Percentiles rank a stretch among this genome's conserved stretches.
Evolutionary conservation across 495 filamentous ascomycete genomes (phyloP).

Genomic region (Penicillium malachiteum): DNA sequence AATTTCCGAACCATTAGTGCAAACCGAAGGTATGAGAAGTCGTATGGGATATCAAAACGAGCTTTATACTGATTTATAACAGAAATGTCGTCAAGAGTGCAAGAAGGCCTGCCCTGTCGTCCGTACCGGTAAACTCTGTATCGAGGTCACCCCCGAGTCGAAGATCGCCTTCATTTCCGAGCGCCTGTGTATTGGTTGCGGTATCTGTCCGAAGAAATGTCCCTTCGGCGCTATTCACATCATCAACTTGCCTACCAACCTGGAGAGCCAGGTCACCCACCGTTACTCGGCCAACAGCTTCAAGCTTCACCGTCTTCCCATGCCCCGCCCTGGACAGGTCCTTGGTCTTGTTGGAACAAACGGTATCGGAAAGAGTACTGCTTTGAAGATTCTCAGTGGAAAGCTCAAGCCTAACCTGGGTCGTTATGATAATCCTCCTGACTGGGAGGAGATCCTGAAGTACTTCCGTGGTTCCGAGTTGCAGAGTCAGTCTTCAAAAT

Average conservation of each 20-base stretch:
- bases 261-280: slow-evolving; percentile 96
- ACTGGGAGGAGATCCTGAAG: slow-evolving; percentile 98
- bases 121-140: slow-evolving; percentile 94
- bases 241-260: slow-evolving; percentile 98
- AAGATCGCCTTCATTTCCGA: slow-evolving; percentile 99
- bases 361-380: slow-evolving; percentile 99
- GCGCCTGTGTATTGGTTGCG: slow-evolving; percentile 91
- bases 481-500: slow-evolving; percentile 65
- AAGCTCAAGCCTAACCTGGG: slow-evolving; percentile 98
- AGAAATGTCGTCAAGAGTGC: slow-evolving; percentile 98
- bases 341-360: slow-evolving; percentile 96
- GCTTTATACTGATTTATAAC: background rate
- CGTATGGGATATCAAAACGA: background rate
- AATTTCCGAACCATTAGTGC: slow-evolving; percentile 57
- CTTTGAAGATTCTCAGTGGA: slow-evolving; percentile 94
- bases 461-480: slow-evolving; percentile 97
- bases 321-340: slow-evolving; percentile 94
- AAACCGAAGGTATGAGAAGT: slow-evolving; percentile 79
- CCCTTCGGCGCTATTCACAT: slow-evolving; percentile 99
- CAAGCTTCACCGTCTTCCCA: slow-evolving; percentile 95
- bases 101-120: slow-evolving; percentile 99
- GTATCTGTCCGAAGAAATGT: slow-evolving; percentile 99
- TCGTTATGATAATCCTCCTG: slow-evolving; percentile 90
- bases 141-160: slow-evolving; percentile 85
- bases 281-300: slow-evolving; percentile 99